Conservation (phyloP, 805 yeast species). For the Sporopachydermia quercuum region DNA sequence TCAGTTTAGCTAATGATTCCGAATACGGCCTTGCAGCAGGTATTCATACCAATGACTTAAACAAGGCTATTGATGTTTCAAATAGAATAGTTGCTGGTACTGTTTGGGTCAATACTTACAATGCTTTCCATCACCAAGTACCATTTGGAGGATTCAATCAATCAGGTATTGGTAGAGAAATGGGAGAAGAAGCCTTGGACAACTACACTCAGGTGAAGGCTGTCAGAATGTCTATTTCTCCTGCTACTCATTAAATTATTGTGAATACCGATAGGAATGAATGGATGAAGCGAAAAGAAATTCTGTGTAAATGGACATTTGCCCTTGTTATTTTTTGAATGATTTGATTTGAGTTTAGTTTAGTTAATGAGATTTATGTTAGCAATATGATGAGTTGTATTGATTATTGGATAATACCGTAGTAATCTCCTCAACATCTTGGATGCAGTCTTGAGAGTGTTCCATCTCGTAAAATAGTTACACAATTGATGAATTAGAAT, state of each 20-base stretch:
- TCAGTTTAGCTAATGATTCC: slow-evolving; percentile 64
- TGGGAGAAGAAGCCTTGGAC: slow-evolving; percentile 77
- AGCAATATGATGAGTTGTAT: no score
- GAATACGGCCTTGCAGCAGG: slow-evolving; percentile 86
- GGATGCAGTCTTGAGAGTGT: no score
- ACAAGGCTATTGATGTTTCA: slow-evolving; percentile 63
- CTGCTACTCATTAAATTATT: background rate
- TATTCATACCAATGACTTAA: slow-evolving; percentile 62
- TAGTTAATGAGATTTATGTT: no score
- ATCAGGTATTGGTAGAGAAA: slow-evolving; percentile 89
- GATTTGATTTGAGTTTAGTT: no score
- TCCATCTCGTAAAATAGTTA: no score
- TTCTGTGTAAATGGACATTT: no score
- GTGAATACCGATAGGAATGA: no score
- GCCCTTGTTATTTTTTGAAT: no score
- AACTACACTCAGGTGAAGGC: slow-evolving; percentile 81
- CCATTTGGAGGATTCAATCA: slow-evolving; percentile 91
- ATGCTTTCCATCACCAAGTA: slow-evolving; percentile 73
- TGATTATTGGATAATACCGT: no score
- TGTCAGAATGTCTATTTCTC: slow-evolving; percentile 39
- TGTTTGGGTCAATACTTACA: slow-evolving; percentile 83
- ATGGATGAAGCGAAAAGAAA: no score
- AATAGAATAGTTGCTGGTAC: slow-evolving; percentile 74
- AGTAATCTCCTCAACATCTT: no score
- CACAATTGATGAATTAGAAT: no score